phyloP scores from a whole-genome alignment of 345 rosid species.

The Garcia nutans region DNA sequence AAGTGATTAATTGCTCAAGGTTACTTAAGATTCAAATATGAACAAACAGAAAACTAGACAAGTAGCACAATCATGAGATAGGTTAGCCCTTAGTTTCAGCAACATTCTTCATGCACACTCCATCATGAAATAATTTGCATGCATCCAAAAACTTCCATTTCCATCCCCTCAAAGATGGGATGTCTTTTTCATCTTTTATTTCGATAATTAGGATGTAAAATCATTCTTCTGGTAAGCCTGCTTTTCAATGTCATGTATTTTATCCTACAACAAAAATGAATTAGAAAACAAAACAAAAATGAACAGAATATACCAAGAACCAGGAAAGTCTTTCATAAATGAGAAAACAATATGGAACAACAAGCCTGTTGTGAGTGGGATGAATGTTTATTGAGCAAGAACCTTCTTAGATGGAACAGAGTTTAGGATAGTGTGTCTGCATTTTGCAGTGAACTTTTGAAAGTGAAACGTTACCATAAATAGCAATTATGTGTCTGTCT shows the following conservation, averaged over 20 bases:
- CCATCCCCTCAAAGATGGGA: constrained; percentile 9
- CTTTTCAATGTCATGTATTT: not conserved
- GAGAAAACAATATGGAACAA: not conserved
- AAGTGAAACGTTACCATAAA: not conserved
- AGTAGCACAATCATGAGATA: not conserved
- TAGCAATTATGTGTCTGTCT: not conserved
- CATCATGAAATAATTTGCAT: not conserved
- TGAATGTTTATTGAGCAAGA: not conserved
- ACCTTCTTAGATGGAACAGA: constrained; percentile 1
- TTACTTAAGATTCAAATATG: not conserved
- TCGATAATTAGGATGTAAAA: not conserved
- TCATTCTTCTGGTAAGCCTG: not conserved
- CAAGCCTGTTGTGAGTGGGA: not conserved
- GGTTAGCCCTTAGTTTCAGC: not conserved
- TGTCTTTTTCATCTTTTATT: constrained; percentile 9
- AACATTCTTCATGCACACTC: constrained; percentile 11
- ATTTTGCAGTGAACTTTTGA: not conserved
- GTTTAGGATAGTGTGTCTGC: constrained; percentile 5
- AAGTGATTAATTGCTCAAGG: not conserved
- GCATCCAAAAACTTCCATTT: not conserved
- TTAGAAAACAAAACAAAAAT: not conserved
- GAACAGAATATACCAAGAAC: not conserved
- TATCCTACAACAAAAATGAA: not conserved
- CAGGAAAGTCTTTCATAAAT: not conserved
- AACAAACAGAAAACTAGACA: not conserved